phyloP scores from a whole-genome alignment of 2,329 filamentous ascomycete species.

The Xylariaceae sp. region DNA sequence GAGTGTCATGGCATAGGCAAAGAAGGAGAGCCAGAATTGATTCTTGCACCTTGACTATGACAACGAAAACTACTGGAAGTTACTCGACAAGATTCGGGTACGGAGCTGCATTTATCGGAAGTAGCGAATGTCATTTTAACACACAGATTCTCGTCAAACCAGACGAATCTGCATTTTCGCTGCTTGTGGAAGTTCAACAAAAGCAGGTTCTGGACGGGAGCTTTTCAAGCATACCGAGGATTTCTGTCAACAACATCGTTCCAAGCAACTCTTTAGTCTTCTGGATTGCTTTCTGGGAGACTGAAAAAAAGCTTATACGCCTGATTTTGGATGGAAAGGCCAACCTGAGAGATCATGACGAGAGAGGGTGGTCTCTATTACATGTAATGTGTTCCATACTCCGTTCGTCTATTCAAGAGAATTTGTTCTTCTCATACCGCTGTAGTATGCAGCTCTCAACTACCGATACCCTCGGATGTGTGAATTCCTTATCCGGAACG shows the following conservation, averaged over 20 bases:
- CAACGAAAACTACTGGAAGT: too few species aligned
- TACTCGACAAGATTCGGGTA: too few species aligned
- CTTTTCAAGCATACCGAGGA: neutral
- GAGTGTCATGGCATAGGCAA: too few species aligned
- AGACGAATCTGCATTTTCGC: neutral
- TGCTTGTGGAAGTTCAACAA: constrained; percentile 15
- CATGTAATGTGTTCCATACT: neutral
- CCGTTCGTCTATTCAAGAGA: too few species aligned
- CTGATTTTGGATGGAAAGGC: constrained; percentile 5
- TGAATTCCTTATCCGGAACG: constrained; percentile 1
- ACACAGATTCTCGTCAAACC: constrained; percentile 4
- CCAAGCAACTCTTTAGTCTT: neutral
- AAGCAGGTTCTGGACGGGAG: neutral
- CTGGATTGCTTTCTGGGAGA: constrained; percentile 3
- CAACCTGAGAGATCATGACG: neutral
- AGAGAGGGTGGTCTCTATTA: constrained; percentile 7
- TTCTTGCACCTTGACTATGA: too few species aligned
- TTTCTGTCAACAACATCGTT: constrained; percentile 6
- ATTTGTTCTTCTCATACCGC: too few species aligned
- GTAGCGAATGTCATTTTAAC: constrained; percentile 7
- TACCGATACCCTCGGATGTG: neutral
- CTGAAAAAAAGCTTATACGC: too few species aligned
- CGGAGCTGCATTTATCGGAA: too few species aligned
- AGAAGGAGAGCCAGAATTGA: too few species aligned
- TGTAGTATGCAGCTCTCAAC: too few species aligned